These are phyloP conservation scores for Candida alai DNA, from an alignment of 805 yeast genomes.

Conservation along the genomic window DNA sequence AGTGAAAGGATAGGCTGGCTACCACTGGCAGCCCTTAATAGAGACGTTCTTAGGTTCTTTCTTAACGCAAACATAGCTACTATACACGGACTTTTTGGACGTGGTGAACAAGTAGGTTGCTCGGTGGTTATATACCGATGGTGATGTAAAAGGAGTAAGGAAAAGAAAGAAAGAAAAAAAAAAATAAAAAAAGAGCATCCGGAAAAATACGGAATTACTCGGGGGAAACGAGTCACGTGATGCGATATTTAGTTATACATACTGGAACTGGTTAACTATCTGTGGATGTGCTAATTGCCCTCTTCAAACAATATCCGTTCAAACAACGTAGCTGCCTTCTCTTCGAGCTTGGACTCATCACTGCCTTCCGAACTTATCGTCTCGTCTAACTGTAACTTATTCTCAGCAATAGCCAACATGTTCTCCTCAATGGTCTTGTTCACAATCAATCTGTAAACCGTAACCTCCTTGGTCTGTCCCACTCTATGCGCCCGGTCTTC, in stretches of 20 bases:
- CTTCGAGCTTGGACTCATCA: constrained; percentile 46
- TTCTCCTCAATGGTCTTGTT: constrained; percentile 83
- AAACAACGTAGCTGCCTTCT: constrained; percentile 48
- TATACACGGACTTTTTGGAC: too few relatives aligned
- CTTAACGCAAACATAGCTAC: background rate
- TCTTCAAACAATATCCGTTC: constrained; percentile 42
- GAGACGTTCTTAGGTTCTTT: background rate
- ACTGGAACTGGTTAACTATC: too few relatives aligned
- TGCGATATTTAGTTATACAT: too few relatives aligned
- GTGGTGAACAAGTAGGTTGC: too few relatives aligned
- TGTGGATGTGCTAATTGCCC: background rate
- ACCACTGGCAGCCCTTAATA: background rate
- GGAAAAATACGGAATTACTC: too few relatives aligned
- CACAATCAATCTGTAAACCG: constrained; percentile 70
- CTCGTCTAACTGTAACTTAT: constrained; percentile 82
- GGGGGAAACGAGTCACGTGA: too few relatives aligned
- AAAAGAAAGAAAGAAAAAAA: too few relatives aligned
- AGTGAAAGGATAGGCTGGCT: too few relatives aligned
- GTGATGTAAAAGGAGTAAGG: too few relatives aligned
- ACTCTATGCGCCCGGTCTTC: constrained; percentile 98
- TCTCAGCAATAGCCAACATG: constrained; percentile 79
- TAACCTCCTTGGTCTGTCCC: constrained; percentile 84
- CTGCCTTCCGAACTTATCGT: constrained; percentile 41
- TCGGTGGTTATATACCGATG: too few relatives aligned
- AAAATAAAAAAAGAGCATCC: too few relatives aligned